Percentiles rank a stretch among this genome's conserved stretches.
These are phyloP conservation scores for Ashbya aceris DNA, from an alignment of 1,139 yeast genomes.

Conservation along the genomic window DNA sequence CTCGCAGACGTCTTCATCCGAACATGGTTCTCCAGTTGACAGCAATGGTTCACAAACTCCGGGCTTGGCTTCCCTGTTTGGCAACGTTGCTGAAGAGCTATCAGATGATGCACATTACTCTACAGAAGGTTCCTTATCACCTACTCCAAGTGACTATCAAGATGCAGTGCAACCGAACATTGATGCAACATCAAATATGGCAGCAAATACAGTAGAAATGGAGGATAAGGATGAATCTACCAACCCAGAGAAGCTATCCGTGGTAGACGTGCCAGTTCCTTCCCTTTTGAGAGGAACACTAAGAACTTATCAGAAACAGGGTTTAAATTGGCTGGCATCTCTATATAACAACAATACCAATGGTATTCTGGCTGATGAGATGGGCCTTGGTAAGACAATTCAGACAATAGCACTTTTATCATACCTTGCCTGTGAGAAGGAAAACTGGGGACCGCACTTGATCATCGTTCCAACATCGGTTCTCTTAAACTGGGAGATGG, in stretches of 20 bases:
- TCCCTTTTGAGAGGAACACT: constrained; percentile 68
- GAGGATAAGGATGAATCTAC: constrained; percentile 12
- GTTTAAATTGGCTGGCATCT: constrained; percentile 94
- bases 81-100: constrained; percentile 18
- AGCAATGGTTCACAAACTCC: not conserved
- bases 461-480: constrained; percentile 97
- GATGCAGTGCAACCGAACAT: constrained; percentile 30
- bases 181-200: constrained; percentile 18
- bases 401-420: constrained; percentile 86
- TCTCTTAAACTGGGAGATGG: constrained; percentile 99
- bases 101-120: constrained; percentile 16
- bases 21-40: not conserved
- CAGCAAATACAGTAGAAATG: not conserved
- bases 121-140: constrained; percentile 11
- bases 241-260: constrained; percentile 38
- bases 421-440: constrained; percentile 86
- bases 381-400: constrained; percentile 97
- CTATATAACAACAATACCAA: constrained; percentile 86
- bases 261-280: constrained; percentile 68
- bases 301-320: constrained; percentile 91
- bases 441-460: constrained; percentile 96
- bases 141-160: constrained; percentile 17
- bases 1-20: constrained; percentile 1
- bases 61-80: constrained; percentile 21
- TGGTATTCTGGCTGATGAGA: constrained; percentile 96